Evolutionary conservation across 2,329 filamentous ascomycete genomes (phyloP), one percentile per base, ranked within the genome.

Genomic region (Fusarium incarnatum): DNA sequence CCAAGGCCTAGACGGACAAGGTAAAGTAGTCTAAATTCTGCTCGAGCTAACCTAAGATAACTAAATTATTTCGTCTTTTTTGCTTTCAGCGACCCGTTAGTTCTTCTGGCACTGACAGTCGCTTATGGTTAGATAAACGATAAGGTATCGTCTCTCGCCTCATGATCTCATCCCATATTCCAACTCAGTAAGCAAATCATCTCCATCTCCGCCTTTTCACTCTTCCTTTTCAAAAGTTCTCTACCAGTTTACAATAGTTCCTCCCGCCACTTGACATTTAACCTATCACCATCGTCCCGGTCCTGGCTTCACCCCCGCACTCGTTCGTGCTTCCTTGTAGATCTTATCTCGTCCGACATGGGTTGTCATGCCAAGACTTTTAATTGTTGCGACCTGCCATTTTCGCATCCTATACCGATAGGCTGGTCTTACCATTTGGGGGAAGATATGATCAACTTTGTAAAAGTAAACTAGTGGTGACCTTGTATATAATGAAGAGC

Each of bases 321-420:
- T 25, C 32, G 20, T 45, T 56, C 25, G 15, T 45, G 18, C 48
- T 50, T 44, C 56, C 59, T 56, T 53, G 64, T 56, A 61, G 32
- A 62, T 55, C 44, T 55, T 50, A 37, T 64, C 66, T 70, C 65
- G 71, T 56, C 27, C 47, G 56, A 55, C 65, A 72, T 64, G 64
- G 54, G 56, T 42, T 27, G n/a, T 59, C 37, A 50, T 65, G 73
- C 71, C 71, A 75, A 74, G 73, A 56, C 49, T 22, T 34, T 53
- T 34, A 8, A 45, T 6, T 48, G 44, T 62, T 72, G 49, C 52
- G 70, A 75, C 70, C 73, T 75, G 70, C 70, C 73, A 68, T 68
- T 64, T 72, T 60, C 30, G 67, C 62, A 42, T 25, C 34, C 18
- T 58, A 34, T 73, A 32, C 63, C 65, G 59, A 73, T 68, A 67